Base-by-base conservation (phyloP, 2,329 filamentous ascomycete genomes). In the Diaporthe helianthi region DNA sequence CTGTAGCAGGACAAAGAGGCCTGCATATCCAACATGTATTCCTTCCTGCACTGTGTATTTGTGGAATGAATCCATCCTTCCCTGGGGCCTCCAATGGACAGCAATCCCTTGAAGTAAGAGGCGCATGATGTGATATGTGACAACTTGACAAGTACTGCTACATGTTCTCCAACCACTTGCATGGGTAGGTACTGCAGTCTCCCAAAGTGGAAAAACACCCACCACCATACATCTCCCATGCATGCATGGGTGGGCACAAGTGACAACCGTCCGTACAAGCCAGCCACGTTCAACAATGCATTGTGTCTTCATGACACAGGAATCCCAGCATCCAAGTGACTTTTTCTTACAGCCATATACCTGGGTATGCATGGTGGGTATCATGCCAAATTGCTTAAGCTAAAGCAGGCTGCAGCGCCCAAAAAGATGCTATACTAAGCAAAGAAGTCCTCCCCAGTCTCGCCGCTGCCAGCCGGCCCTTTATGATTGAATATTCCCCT, bases 371-470 rank as follows among this genome's bases (percentile, higher is more conserved):
- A 49, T 26, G 41, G 26, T 61, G 44, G 58, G 58, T 67, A 67
- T 67, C 65, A 61, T 24, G 47, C 51, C 44, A 47, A 46, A 47
- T 4, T 46, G 36, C 38, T 54, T 13, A 6, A 44, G 22, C 46
- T 31, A 4, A 22, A 53, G 41, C 66, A 64, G n/a, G 51, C 24
- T 51, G 13, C 22, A 36, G 33, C 31, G 44, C 26, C 22, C n/a
- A 9, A 46, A 51, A 47, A 68, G 29, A 58, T 73, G 72, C 73
- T 69, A 69, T 71, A 78, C 76, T 74, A 89, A 86, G 26, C 44
- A 73, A 90, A 90, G 78, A 90, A 90, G 15, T 86, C 85, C 12
- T 83, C 86, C 26, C 84, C 87, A 19, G 85, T 86, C 68, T 84
- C 82, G 26, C 82, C 83, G 22, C 79, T 78, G 22, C 51, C 60